A percentile compares a stretch with the other conserved stretches of the same genome.
These are phyloP conservation scores for Thymus quinquecostatus DNA, from an alignment of 257 asterid species.

Conservation along the genomic window DNA sequence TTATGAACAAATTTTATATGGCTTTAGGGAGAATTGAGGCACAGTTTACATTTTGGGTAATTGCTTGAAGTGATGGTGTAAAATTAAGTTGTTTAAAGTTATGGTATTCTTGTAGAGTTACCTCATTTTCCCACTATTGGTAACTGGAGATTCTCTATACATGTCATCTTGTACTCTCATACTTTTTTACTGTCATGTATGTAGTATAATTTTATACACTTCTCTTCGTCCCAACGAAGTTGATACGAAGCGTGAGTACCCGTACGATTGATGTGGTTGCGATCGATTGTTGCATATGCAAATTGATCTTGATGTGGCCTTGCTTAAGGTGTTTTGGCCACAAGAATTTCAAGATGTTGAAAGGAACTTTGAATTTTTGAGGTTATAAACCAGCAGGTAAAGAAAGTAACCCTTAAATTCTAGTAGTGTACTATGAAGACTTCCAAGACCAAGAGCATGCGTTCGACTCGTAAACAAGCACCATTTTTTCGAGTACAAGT, in stretches of 20 bases:
- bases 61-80: constrained; percentile 30
- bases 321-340: not conserved
- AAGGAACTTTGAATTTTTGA: not conserved
- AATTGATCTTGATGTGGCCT: constrained; percentile 31
- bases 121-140: constrained; percentile 36
- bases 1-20: constrained; percentile 19
- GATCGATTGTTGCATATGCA: constrained; percentile 23
- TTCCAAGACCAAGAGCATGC: no score
- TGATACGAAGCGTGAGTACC: no score
- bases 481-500: no score
- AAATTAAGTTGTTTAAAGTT: no score
- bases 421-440: no score
- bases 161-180: constrained; percentile 30
- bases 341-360: not conserved
- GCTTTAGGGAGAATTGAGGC: constrained; percentile 32
- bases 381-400: not conserved
- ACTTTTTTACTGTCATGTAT: not conserved
- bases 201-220: not conserved
- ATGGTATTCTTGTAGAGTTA: constrained; percentile 26
- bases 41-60: constrained; percentile 33
- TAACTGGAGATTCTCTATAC: constrained; percentile 26
- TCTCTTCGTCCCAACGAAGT: no score
- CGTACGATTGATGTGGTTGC: constrained; percentile 3
- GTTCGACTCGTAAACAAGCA: no score
- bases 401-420: not conserved